Base-by-base conservation (phyloP, 2,329 filamentous ascomycete genomes). In the Periglandula ipomoeae region DNA sequence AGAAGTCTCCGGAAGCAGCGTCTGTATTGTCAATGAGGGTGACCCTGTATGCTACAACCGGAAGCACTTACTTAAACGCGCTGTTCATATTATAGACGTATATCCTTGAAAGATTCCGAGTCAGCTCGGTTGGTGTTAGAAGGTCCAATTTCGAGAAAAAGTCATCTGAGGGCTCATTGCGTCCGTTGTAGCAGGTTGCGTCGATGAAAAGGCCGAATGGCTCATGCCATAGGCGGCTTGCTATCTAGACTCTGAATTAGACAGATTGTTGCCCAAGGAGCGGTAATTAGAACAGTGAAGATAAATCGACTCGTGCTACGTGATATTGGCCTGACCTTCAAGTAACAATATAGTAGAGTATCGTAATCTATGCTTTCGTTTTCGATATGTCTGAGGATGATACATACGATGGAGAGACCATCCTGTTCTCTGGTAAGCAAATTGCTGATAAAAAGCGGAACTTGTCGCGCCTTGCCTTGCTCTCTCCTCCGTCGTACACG, bases 11-110 rank as follows among this genome's bases (percentile, higher is more conserved):
- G 74, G 57, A 85, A 79, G 56, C 80, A 85, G 70, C 84, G 82
- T 53, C 65, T 68, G 34, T 1, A 23, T 30, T 19, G 10, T 19
- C 6, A n/a, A 39, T 49, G 5, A 48, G 20, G 2, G 46, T 47
- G 22, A 17, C 7, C 10, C 0, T 23, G 13, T 5, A 22, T 30
- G 11, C 4, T 22, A 8, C 20, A 30, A 20, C 15, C 7, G 5
- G 19, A 15, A 2, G 5, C 30, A 48, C 68, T 53, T 65, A 78
- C 75, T 78, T 75, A 61, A 83, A 85, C 10, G 80, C 76, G 58
- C 78, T 84, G 57, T 86, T 86, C 81, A 85, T 85, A 59, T 86
- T 86, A 64, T 86, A 85, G 15, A 86, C 72, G 54, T 85, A 86
- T 37, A 84, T 72, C 34, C 81, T 72, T 1, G 75, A 70, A 4